These are phyloP conservation scores for Fraxinus albicans DNA, from an alignment of 305 asterid species.

Conservation along the genomic window DNA sequence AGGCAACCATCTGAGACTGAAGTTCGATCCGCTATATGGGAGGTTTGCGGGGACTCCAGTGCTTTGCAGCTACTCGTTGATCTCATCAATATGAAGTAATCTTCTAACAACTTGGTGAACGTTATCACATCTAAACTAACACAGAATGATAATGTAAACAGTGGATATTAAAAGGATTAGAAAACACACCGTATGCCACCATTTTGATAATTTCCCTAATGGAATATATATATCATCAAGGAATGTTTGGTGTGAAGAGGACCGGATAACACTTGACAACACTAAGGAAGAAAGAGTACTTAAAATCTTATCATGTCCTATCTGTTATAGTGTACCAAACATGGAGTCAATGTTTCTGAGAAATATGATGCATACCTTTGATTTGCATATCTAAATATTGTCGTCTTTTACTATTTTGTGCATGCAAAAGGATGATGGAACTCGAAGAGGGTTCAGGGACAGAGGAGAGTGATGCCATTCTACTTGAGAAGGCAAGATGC, in stretches of 20 bases:
- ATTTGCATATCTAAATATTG: not conserved
- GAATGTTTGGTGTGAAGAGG: not conserved
- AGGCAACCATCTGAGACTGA: slow-evolving; percentile 72
- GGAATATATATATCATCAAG: not conserved
- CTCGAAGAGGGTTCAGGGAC: slow-evolving; percentile 89
- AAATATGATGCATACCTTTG: not conserved
- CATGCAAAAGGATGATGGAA: slow-evolving; percentile 57
- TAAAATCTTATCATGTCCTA: not conserved
- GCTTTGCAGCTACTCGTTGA: slow-evolving; percentile 87
- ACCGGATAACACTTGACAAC: not conserved
- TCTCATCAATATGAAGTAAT: slow-evolving; percentile 80
- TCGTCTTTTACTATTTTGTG: slow-evolving; percentile 4
- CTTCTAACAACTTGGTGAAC: slow-evolving; percentile 7
- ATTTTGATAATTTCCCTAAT: not conserved
- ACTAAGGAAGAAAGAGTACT: not conserved
- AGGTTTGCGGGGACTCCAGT: slow-evolving; percentile 85
- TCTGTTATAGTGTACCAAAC: not conserved
- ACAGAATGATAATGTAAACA: not conserved
- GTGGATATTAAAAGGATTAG: not conserved
- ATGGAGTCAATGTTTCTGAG: not conserved
- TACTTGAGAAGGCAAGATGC: slow-evolving; percentile 41
- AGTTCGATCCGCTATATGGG: slow-evolving; percentile 87
- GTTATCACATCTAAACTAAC: not conserved
- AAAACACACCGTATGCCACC: not conserved
- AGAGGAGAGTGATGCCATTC: slow-evolving; percentile 57